Percentiles rank a stretch among this genome's conserved stretches.
Conservation (phyloP, 1,139 yeast genomes). For the Arxiozyma telluris region DNA sequence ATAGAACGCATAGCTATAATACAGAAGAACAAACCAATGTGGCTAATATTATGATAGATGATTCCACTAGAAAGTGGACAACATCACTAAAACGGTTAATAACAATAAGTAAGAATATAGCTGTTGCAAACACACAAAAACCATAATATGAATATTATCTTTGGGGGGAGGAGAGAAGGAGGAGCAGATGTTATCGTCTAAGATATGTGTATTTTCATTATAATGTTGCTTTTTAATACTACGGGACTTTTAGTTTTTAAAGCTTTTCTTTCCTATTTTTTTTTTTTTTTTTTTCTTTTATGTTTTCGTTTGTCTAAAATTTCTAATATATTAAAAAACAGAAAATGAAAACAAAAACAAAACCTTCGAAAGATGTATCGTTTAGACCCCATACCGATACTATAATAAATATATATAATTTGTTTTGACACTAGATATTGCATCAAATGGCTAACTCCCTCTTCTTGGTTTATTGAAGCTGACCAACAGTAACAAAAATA, state of each 20-base stretch:
- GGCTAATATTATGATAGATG: slow-evolving; percentile 76
- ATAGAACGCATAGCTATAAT: neutral
- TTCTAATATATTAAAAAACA: too few species aligned
- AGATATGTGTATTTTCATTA: too few species aligned
- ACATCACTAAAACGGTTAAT: slow-evolving; percentile 63
- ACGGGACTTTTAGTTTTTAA: too few species aligned
- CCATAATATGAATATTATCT: too few species aligned
- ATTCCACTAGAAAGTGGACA: slow-evolving; percentile 68
- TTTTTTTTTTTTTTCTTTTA: too few species aligned
- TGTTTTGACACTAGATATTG: neutral
- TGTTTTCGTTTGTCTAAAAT: too few species aligned
- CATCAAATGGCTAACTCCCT: neutral
- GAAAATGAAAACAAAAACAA: neutral
- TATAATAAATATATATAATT: too few species aligned
- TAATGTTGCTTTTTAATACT: too few species aligned
- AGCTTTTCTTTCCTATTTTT: too few species aligned
- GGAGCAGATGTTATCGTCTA: neutral
- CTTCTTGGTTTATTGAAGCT: neutral
- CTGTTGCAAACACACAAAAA: neutral
- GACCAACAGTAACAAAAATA: too few species aligned
- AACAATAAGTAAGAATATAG: slow-evolving; percentile 26
- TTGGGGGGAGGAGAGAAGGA: neutral
- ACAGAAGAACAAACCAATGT: neutral
- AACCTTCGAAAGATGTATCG: neutral
- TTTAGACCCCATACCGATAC: too few species aligned